These are phyloP conservation scores for Vaccinium corymbosum DNA, from an alignment of 148 eudicot species.

Conservation along the genomic window DNA sequence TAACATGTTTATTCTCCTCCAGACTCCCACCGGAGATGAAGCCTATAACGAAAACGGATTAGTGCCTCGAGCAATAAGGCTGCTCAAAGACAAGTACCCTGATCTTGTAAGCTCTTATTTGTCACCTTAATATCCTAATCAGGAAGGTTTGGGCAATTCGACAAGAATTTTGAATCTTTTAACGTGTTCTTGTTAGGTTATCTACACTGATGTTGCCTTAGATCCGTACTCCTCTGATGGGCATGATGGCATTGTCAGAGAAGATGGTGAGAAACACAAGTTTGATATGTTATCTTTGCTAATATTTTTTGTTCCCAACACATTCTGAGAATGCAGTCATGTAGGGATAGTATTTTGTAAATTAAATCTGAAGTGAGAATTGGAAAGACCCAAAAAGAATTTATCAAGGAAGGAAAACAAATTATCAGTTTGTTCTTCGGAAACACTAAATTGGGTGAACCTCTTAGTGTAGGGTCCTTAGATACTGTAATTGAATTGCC, in stretches of 20 bases:
- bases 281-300: not conserved
- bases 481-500: not conserved
- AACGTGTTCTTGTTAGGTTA: constrained; percentile 46
- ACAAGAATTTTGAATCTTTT: constrained; percentile 13
- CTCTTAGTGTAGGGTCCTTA: not conserved
- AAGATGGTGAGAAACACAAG: constrained; percentile 61
- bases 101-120: constrained; percentile 70
- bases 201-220: constrained; percentile 93
- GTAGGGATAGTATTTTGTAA: not conserved
- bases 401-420: not conserved
- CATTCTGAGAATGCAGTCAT: not conserved
- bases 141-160: not conserved
- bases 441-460: not conserved
- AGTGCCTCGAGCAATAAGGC: constrained; percentile 81
- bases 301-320: not conserved
- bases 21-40: constrained; percentile 90
- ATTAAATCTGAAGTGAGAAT: not conserved
- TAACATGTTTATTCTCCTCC: constrained; percentile 12
- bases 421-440: not conserved
- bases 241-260: constrained; percentile 97
- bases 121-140: not conserved
- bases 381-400: not conserved
- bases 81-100: constrained; percentile 91
- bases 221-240: constrained; percentile 99
- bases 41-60: constrained; percentile 92